A percentile compares a stretch with the other conserved stretches of the same genome.
Conservation (phyloP, 306 rosid species). For the Acacia crassicarpa region DNA sequence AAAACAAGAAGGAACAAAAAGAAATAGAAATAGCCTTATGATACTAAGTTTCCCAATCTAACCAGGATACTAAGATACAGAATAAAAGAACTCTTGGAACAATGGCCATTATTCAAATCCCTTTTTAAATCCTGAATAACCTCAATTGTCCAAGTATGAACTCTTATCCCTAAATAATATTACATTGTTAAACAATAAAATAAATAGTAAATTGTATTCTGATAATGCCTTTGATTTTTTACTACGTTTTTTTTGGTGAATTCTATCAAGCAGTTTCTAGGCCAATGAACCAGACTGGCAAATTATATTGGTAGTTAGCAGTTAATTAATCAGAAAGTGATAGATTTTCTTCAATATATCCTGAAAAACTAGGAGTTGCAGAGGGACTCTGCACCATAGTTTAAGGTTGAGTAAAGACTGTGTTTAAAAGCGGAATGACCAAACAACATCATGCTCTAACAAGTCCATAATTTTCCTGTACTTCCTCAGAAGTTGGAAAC, state of each 20-base stretch:
- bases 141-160: background rate
- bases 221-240: background rate
- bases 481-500: slow-evolving; percentile 19
- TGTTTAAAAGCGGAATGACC: background rate
- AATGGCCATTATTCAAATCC: background rate
- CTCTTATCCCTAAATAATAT: background rate
- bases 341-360: background rate
- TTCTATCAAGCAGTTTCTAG: background rate
- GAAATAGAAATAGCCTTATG: background rate
- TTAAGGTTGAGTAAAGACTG: background rate
- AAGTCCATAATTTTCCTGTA: background rate
- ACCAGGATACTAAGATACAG: background rate
- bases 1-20: background rate
- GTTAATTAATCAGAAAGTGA: background rate
- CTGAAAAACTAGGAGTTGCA: background rate
- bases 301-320: background rate
- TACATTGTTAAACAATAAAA: background rate
- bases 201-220: background rate
- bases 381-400: background rate
- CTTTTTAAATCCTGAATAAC: background rate
- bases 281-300: background rate
- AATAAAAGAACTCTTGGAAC: background rate
- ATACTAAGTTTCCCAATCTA: background rate
- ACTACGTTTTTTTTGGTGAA: background rate
- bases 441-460: background rate